Evolutionary conservation across 2,329 filamentous ascomycete genomes (phyloP), one percentile per base, ranked within the genome.

Genomic region (Blastomyces silverae): DNA sequence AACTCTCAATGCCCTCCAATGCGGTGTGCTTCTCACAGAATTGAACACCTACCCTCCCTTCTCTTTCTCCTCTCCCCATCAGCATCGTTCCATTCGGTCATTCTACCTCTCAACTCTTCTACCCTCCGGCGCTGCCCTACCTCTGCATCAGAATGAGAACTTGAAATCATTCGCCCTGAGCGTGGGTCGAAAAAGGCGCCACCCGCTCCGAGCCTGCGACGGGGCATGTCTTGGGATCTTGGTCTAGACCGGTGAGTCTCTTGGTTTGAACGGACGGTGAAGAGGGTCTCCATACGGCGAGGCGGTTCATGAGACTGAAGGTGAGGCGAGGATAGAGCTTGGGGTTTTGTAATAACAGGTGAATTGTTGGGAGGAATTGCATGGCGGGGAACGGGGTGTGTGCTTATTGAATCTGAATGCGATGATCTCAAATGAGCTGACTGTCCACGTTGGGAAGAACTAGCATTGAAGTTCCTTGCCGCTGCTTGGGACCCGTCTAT

Each of bases 51-150:
- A 57, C 65, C 71, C 62, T 75, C 70, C 62, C 69, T 71, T 61
- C 72, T 75, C 64, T 71, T 74, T 62, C 68, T 72, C 62, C 73
- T 68, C 65, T 78, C 76, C 34, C 73, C 70, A 46, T 77, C 75
- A 13, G 74, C 70, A 65, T 75, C 71, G 59, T 76, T 77, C 76
- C 76, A 77, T 63, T 77, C 74, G 56, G 76, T 73, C 63, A 78
- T 77, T 28, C 75, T 73, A 17, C 71, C 68, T 62, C 76, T 71
- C 75, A 76, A 76, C 63, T 74, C 74, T 64, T 77, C 73, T 11
- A 58, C 64, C 34, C 65, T 65, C 20, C 53, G 10, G 8, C 44
- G 28, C 20, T 39, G 48, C 57, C 61, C 56, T 34, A 69, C 11
- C 13, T 64, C 53, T 37, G 56, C 48, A 44, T 69, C 60, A 37